Evolutionary conservation across 2,329 filamentous ascomycete species (phyloP).

Genomic region (Penicillium sp.): DNA sequence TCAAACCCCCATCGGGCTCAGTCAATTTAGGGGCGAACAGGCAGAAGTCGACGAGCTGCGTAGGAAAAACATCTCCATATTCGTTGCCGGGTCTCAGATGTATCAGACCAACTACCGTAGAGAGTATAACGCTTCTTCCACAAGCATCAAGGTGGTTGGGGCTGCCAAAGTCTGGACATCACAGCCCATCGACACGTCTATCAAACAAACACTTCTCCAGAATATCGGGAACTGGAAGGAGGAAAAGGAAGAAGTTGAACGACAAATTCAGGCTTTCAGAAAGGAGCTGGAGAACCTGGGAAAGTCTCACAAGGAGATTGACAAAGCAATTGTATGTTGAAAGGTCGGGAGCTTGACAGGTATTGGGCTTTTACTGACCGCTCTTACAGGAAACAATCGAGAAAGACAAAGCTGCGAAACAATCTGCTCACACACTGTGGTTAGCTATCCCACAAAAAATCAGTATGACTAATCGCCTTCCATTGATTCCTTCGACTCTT

Average conservation of each 20-base stretch:
- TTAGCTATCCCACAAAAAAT: conserved; percentile 73
- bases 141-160: conserved; percentile 66
- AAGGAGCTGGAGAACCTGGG: conserved; percentile 32
- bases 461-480: conserved; percentile 55
- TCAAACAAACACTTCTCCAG: conserved; percentile 65
- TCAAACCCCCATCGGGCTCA: conserved; percentile 67
- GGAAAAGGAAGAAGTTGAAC: conserved; percentile 45
- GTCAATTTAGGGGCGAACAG: conserved; percentile 63
- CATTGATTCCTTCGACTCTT: conserved; percentile 20
- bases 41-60: conserved; percentile 70
- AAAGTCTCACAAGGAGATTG: conserved; percentile 32
- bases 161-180: conserved; percentile 75
- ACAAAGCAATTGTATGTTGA: conserved; percentile 52
- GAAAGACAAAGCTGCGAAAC: conserved; percentile 69
- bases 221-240: conserved; percentile 53
- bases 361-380: conserved; percentile 22
- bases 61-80: conserved; percentile 65
- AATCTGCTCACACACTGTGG: conserved; percentile 70
- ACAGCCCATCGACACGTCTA: conserved; percentile 68
- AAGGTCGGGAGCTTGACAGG: no score
- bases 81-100: conserved; percentile 69
- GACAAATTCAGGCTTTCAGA: conserved; percentile 38
- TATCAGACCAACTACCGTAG: conserved; percentile 72
- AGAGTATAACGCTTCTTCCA: conserved; percentile 80
- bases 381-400: conserved; percentile 43